These are phyloP conservation scores for Zea luxurians DNA, from an alignment of 176 grass and related monocot genomes.

Conservation along the genomic window DNA sequence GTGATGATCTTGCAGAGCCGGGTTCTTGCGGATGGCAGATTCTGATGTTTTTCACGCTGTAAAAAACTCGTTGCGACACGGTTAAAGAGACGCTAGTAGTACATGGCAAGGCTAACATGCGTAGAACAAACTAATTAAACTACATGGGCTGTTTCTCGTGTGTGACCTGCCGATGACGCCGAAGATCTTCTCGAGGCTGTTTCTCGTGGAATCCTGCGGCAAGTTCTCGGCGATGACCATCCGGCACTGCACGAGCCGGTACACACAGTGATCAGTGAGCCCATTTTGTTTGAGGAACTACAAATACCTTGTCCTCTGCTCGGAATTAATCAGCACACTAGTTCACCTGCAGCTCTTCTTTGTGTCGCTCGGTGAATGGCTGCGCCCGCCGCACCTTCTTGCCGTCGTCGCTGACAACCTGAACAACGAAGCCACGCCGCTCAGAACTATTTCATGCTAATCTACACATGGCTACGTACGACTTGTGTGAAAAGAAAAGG, in stretches of 20 bases:
- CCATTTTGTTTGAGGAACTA: background rate
- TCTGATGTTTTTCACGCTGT: conserved; percentile 67
- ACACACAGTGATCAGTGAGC: too few species aligned
- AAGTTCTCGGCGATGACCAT: conserved; percentile 66
- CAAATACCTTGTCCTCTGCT: background rate
- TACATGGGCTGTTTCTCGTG: too few species aligned
- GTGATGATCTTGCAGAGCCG: conserved; percentile 46
- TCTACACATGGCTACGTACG: background rate
- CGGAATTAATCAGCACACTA: too few species aligned
- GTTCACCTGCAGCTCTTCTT: conserved; percentile 65
- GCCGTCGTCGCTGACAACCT: conserved; percentile 59
- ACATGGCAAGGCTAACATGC: too few species aligned
- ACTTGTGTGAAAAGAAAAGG: background rate
- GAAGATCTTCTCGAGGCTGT: conserved; percentile 63
- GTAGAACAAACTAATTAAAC: too few species aligned
- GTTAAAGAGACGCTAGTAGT: conserved; percentile 2
- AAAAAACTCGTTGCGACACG: background rate
- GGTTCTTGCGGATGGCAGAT: conserved; percentile 76
- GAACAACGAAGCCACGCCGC: background rate
- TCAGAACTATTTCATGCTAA: background rate
- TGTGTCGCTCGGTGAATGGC: conserved; percentile 51
- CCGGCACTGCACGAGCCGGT: conserved; percentile 44
- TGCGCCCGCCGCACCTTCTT: conserved; percentile 56
- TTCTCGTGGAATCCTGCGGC: conserved; percentile 50
- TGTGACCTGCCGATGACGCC: conserved; percentile 55